A percentile compares a stretch with the other conserved stretches of the same genome.
Conservation (phyloP, 345 rosid species). For the Trapa bicornis region DNA sequence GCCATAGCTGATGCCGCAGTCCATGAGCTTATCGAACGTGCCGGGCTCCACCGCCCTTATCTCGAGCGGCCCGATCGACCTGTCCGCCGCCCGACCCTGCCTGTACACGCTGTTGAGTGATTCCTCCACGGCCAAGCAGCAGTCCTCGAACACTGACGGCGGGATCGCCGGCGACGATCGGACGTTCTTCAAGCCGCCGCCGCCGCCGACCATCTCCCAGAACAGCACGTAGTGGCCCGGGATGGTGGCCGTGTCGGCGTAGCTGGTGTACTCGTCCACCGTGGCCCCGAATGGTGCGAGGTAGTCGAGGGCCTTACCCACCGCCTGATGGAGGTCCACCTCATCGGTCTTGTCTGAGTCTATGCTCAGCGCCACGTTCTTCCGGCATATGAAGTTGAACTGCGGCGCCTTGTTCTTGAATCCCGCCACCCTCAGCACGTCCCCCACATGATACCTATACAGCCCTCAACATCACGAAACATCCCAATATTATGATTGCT, state of each 20-base stretch:
- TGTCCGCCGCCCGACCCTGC: slow-evolving; percentile 78
- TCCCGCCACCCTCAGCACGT: slow-evolving; percentile 80
- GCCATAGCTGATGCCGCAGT: slow-evolving; percentile 80
- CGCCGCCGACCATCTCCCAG: slow-evolving; percentile 67
- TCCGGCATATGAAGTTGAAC: slow-evolving; percentile 9
- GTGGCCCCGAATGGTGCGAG: slow-evolving; percentile 64
- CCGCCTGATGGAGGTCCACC: slow-evolving; percentile 88
- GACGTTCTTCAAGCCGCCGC: slow-evolving; percentile 3
- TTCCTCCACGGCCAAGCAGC: slow-evolving; percentile 80
- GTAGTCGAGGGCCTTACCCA: slow-evolving; percentile 73
- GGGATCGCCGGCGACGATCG: slow-evolving; percentile 51
- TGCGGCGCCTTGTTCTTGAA: slow-evolving; percentile 27
- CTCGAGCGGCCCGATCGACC: slow-evolving; percentile 88
- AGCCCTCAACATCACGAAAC: slow-evolving; percentile 30
- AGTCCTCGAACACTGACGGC: slow-evolving; percentile 81
- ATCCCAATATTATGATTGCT: too few species aligned
- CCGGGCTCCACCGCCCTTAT: slow-evolving; percentile 76
- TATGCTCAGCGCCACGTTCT: slow-evolving; percentile 80
- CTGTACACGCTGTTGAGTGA: slow-evolving; percentile 93
- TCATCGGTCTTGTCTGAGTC: slow-evolving; percentile 95
- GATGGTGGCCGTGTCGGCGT: slow-evolving; percentile 61
- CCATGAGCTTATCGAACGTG: slow-evolving; percentile 95
- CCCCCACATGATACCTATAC: slow-evolving; percentile 83
- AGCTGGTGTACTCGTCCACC: slow-evolving; percentile 77
- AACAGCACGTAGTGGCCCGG: slow-evolving; percentile 16